phyloP scores from a whole-genome alignment of 257 asterid genomes.

The Lavandula angustifolia region DNA sequence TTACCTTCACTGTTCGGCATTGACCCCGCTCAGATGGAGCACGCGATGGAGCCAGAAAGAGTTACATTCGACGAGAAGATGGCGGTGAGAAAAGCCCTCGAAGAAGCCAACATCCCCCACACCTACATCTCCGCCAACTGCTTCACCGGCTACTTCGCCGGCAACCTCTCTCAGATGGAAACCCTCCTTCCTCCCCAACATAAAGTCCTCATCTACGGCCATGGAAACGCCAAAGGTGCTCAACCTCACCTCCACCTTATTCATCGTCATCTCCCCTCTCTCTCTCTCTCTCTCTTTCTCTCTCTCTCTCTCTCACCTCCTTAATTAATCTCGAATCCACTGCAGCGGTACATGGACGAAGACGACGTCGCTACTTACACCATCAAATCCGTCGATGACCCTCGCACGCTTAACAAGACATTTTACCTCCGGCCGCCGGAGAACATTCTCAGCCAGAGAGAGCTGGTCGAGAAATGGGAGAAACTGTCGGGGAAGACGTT shows the following conservation, averaged over 20 bases:
- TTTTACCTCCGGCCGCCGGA: constrained; percentile 64
- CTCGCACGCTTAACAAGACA: constrained; percentile 75
- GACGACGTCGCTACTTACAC: constrained; percentile 70
- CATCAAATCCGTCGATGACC: constrained; percentile 64
- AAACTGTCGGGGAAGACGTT: constrained; percentile 51
- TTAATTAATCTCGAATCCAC: too few relatives aligned
- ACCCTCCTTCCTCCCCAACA: constrained; percentile 73
- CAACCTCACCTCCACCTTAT: too few relatives aligned
- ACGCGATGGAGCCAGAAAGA: constrained; percentile 80
- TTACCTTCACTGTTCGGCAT: constrained; percentile 84
- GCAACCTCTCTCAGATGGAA: constrained; percentile 66
- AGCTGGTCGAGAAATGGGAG: constrained; percentile 71
- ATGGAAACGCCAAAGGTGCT: constrained; percentile 76
- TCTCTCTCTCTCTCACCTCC: too few relatives aligned
- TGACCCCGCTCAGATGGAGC: constrained; percentile 70
- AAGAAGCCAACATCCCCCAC: constrained; percentile 69
- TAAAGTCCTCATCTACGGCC: constrained; percentile 50
- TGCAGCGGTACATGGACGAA: constrained; percentile 66
- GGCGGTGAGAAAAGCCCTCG: constrained; percentile 63
- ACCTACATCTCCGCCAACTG: constrained; percentile 81
- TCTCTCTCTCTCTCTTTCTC: too few relatives aligned
- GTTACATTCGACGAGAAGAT: constrained; percentile 88
- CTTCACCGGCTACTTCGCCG: constrained; percentile 73
- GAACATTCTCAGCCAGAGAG: constrained; percentile 57
- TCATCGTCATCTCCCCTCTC: too few relatives aligned